Percentiles rank a stretch among this genome's conserved stretches.
These are phyloP conservation scores for Peronospora belbahrii DNA, from an alignment of 352 stramenopile genomes.

Conservation along the genomic window DNA sequence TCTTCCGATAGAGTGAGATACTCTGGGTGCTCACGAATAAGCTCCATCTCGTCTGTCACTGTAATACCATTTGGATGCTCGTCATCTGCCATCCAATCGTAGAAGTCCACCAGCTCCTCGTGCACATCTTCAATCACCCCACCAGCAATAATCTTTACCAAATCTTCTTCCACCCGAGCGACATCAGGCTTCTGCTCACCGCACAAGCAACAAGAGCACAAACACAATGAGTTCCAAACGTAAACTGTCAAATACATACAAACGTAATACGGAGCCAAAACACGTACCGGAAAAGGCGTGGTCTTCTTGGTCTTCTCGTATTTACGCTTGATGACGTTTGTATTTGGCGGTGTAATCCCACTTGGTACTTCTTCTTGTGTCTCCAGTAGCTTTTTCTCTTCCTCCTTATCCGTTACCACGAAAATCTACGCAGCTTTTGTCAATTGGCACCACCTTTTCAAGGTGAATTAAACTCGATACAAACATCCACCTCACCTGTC, in stretches of 20 bases:
- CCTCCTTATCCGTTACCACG: constrained; percentile 70
- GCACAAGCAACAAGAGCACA: not conserved
- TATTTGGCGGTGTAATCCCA: constrained; percentile 78
- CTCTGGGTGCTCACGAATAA: constrained; percentile 76
- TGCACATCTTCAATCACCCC: constrained; percentile 74
- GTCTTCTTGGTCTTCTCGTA: constrained; percentile 84
- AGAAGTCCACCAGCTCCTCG: constrained; percentile 82
- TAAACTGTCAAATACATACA: not conserved
- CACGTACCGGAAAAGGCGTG: constrained; percentile 63
- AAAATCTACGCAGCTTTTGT: constrained; percentile 49
- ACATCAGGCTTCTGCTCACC: constrained; percentile 67
- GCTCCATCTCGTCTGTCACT: constrained; percentile 74
- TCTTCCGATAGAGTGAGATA: constrained; percentile 60
- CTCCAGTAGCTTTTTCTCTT: constrained; percentile 59
- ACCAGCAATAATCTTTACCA: constrained; percentile 74
- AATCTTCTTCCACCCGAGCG: constrained; percentile 69
- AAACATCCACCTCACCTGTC: constrained; percentile 37
- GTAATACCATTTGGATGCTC: constrained; percentile 60
- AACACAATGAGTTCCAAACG: no score
- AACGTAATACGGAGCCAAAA: not conserved
- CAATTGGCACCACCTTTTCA: not conserved
- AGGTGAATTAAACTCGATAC: not conserved
- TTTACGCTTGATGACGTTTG: constrained; percentile 82
- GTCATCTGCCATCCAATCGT: constrained; percentile 81
- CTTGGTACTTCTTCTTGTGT: constrained; percentile 55